phyloP scores from a whole-genome alignment of 148 eudicot species.

The Nepenthes gracilis region DNA sequence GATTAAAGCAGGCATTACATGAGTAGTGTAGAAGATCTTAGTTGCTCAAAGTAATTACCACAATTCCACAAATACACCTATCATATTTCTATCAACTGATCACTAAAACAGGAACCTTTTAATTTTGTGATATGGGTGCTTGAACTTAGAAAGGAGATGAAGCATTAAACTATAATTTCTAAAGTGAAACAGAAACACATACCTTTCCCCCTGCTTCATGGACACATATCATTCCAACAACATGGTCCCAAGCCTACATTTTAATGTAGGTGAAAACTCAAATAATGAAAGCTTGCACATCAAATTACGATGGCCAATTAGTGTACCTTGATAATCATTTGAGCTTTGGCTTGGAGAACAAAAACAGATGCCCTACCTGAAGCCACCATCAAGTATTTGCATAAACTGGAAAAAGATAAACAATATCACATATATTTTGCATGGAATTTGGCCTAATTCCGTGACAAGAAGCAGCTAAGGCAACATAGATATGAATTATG shows the following conservation, averaged over 20 bases:
- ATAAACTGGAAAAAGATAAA: constrained; percentile 38
- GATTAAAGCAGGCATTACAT: neutral
- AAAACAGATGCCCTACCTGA: constrained; percentile 80
- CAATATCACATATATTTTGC: constrained; percentile 1
- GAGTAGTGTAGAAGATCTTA: neutral
- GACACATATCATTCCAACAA: constrained; percentile 86
- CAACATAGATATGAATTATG: neutral
- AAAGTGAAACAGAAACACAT: constrained; percentile 6
- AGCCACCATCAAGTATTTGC: constrained; percentile 89
- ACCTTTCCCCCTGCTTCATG: constrained; percentile 98
- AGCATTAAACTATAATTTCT: neutral
- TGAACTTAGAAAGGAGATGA: neutral
- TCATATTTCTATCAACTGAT: too few species aligned
- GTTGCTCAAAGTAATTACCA: neutral
- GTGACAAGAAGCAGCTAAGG: neutral
- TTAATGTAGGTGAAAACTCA: constrained; percentile 6
- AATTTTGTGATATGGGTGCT: neutral
- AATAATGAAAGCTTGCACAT: neutral
- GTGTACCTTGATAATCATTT: constrained; percentile 46
- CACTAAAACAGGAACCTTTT: too few species aligned
- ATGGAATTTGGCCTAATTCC: neutral
- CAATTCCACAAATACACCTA: neutral
- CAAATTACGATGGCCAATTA: neutral
- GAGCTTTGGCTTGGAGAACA: constrained; percentile 37
- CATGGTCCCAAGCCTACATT: constrained; percentile 89